These are phyloP conservation scores for Clarireedia paspali DNA, from an alignment of 2,329 filamentous ascomycete species.

Conservation along the genomic window DNA sequence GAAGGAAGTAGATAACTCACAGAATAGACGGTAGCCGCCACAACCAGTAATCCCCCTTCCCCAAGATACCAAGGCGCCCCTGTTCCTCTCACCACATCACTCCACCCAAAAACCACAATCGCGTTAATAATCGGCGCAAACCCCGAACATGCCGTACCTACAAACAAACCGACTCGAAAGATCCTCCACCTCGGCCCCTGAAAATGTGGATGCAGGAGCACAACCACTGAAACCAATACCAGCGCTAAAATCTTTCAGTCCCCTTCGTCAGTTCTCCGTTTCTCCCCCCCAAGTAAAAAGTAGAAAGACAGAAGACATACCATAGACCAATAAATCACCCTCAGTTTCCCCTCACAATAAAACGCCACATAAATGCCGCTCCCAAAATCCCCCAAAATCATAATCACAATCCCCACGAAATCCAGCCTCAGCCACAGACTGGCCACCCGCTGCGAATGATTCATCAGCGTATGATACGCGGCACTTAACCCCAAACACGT, in stretches of 20 bases:
- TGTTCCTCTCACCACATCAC: not conserved
- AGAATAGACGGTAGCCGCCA: conserved; percentile 9
- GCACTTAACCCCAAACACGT: conserved; percentile 2
- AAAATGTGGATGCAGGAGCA: conserved; percentile 3
- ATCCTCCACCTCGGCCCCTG: conserved; percentile 1
- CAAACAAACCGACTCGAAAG: conserved; percentile 1
- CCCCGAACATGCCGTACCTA: not conserved
- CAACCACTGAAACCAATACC: not conserved
- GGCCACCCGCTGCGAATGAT: not conserved
- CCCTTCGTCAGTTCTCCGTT: not conserved
- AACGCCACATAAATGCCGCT: conserved; percentile 4
- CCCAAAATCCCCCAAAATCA: conserved; percentile 5
- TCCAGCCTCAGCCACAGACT: conserved; percentile 4
- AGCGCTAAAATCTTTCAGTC: not conserved
- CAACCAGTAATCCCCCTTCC: conserved; percentile 12
- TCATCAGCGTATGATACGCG: conserved; percentile 4
- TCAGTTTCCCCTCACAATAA: conserved; percentile 6
- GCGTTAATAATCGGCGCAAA: conserved; percentile 4
- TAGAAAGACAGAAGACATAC: not conserved
- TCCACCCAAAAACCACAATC: conserved; percentile 7
- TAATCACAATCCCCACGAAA: conserved; percentile 3
- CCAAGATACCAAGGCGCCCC: conserved; percentile 16
- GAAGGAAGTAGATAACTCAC: not conserved
- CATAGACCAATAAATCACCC: conserved; percentile 4
- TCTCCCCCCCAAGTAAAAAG: not conserved